phyloP scores from a whole-genome alignment of 202 grass and related monocot species.

The Brachypodium distachyon region DNA sequence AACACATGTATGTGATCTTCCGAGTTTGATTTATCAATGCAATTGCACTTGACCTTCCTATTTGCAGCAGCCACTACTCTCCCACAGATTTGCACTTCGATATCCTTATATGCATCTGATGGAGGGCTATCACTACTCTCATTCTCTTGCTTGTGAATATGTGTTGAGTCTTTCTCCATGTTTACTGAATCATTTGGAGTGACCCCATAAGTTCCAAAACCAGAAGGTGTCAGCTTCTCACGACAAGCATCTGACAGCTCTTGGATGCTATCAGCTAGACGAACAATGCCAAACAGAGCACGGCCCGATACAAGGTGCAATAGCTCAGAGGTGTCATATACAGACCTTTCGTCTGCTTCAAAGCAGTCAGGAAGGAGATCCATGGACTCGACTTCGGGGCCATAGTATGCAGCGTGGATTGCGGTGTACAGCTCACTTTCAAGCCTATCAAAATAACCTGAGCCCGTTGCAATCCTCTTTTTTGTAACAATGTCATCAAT shows the following conservation, averaged over 20 bases:
- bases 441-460: conserved; percentile 74
- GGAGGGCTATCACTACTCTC: neutral
- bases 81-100: conserved; percentile 68
- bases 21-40: conserved; percentile 27
- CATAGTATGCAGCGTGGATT: conserved; percentile 78
- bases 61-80: conserved; percentile 65
- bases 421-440: conserved; percentile 82
- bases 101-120: conserved; percentile 66
- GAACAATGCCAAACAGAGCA: conserved; percentile 77
- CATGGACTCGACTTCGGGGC: conserved; percentile 59
- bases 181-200: conserved; percentile 15
- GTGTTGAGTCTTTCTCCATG: neutral
- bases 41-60: conserved; percentile 60
- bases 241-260: conserved; percentile 38
- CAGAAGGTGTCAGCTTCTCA: conserved; percentile 32
- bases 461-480: conserved; percentile 54
- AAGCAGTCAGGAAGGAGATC: conserved; percentile 88
- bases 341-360: conserved; percentile 89
- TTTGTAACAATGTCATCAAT: conserved; percentile 74
- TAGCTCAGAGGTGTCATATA: conserved; percentile 64
- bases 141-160: conserved; percentile 23
- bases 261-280: conserved; percentile 30
- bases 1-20: conserved; percentile 96
- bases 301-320: conserved; percentile 93
- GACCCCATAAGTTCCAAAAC: conserved; percentile 1